A percentile compares a stretch with the other conserved stretches of the same genome.
phyloP scores from a whole-genome alignment of 148 eudicot genomes.

The Chenopodium suecicum region DNA sequence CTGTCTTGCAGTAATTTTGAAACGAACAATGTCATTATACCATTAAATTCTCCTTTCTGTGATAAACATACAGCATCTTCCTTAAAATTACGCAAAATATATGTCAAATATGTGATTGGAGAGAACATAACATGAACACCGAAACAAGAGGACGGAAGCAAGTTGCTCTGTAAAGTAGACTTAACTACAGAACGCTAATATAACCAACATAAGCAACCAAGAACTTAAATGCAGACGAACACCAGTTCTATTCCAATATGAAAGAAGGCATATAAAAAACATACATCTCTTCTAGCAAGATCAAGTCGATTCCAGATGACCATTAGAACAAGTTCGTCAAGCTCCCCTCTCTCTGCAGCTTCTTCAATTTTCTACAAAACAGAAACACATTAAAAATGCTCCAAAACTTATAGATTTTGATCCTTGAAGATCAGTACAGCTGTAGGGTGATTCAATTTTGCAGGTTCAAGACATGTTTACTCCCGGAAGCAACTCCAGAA shows the following conservation, averaged over 20 bases:
- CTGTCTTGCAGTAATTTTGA: neutral
- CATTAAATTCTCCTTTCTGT: neutral
- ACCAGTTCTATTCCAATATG: neutral
- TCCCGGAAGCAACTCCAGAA: neutral
- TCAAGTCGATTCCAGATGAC: slow-evolving; percentile 99
- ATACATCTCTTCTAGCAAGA: slow-evolving; percentile 96
- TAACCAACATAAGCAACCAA: neutral
- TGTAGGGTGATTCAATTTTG: neutral
- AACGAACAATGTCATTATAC: neutral
- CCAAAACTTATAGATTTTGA: neutral
- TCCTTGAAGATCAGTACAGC: neutral
- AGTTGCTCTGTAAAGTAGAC: neutral
- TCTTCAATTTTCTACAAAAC: slow-evolving; percentile 86
- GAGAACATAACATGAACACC: too few relatives aligned
- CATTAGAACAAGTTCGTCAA: slow-evolving; percentile 81
- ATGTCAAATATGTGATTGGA: neutral
- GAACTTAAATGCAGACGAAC: neutral
- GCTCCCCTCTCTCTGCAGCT: slow-evolving; percentile 96
- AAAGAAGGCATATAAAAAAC: slow-evolving; percentile 29
- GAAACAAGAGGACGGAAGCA: neutral
- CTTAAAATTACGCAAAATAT: neutral
- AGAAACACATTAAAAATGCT: neutral
- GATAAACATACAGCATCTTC: neutral
- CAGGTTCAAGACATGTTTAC: neutral
- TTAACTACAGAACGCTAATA: neutral